These are phyloP conservation scores for Epicoccum sorghinum DNA, from an alignment of 2,329 filamentous ascomycete genomes.

Conservation along the genomic window DNA sequence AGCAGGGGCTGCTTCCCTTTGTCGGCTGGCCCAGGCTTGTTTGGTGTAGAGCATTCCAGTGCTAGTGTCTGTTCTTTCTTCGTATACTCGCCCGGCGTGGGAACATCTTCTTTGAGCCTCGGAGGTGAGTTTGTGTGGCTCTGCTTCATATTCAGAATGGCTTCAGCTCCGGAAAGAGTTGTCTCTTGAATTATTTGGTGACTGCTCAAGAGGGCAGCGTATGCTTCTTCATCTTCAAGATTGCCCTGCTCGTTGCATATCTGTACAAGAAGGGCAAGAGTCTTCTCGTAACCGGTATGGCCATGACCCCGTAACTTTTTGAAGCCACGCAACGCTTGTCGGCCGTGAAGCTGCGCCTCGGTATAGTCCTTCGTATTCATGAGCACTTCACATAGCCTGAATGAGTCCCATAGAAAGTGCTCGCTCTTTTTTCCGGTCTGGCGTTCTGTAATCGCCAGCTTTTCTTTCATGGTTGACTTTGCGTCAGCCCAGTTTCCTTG, in stretches of 20 bases:
- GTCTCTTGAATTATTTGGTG: background rate
- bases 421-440: constrained; percentile 25
- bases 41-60: background rate
- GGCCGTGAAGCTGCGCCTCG: constrained; percentile 28
- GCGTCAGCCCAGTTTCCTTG: constrained; percentile 21
- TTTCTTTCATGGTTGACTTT: constrained; percentile 24
- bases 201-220: constrained; percentile 21
- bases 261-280: constrained; percentile 19
- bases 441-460: constrained; percentile 25
- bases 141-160: background rate
- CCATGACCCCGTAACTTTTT: constrained; percentile 22
- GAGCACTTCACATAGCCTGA: constrained; percentile 23
- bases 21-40: background rate
- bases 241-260: constrained; percentile 24
- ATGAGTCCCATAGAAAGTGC: constrained; percentile 21
- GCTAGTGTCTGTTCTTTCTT: background rate
- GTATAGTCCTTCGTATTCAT: constrained; percentile 25
- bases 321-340: constrained; percentile 26
- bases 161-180: background rate
- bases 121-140: background rate
- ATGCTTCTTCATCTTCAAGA: constrained; percentile 30
- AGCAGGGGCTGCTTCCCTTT: background rate
- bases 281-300: constrained; percentile 20
- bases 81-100: background rate
- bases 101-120: background rate